Base-by-base conservation (phyloP, 2,329 filamentous ascomycete genomes). In the Stagonosporopsis chrysanthemi region DNA sequence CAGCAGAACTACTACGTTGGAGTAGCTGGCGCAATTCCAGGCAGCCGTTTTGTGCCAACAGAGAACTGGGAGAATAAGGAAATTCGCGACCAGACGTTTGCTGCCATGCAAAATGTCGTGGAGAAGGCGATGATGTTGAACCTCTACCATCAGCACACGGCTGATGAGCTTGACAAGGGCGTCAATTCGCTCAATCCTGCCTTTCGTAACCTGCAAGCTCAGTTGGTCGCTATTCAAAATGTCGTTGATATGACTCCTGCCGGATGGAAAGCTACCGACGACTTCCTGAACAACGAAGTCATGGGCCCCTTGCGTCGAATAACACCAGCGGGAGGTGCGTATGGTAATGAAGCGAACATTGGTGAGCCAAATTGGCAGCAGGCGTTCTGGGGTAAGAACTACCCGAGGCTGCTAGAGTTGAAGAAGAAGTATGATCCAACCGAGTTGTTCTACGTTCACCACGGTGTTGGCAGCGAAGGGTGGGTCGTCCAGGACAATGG, bases 311-410 rank as follows among this genome's bases (percentile, higher is more conserved):
- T 73, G 3, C 66, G 69, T 19, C 42, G 66, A 26, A 40, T 68
- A 6, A 63, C 67, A 3, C 69, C 67, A 0, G 52, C 50, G 26
- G 66, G 70, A 23, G 77, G 75, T 12, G 66, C 71, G 1, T 79
- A 79, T 48, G 49, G 72, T 17, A 79, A 79, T 44, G 75, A 77
- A 58, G 77, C 77, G 5, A 72, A 79, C 58, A 68, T 73, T 8
- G 71, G 70, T n/a, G 77, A 80, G 61, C 72, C 76, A 5, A 60
- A 73, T 24, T 80, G 75, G 64, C 74, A 79, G 54, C 24, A 70
- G 19, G 65, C 73, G 6, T 81, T 79, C 61, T 80, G 74, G 73
- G 79, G 78, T 6, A 52, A 54, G 14, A 70, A 73, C 45, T 75
- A 75, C 48, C 58, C 63, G 1, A 52, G 62, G 28, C 60, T 75